A percentile compares a stretch with the other conserved stretches of the same genome.
Conservation (phyloP, 2,329 filamentous ascomycete species). For the Dothistroma pini region DNA sequence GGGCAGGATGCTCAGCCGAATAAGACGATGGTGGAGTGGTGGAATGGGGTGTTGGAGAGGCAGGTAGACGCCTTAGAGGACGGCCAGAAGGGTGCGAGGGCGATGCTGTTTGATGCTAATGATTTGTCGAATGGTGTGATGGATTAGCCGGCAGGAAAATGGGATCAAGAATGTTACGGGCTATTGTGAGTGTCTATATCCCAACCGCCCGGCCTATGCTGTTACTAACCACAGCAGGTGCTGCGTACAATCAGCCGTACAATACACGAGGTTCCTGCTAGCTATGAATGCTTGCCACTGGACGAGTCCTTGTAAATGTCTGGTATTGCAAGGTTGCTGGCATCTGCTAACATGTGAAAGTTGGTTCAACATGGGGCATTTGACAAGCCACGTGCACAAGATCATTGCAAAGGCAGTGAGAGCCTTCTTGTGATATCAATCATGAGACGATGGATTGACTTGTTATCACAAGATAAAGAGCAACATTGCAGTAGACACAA, state of each 20-base stretch:
- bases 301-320: neutral
- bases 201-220: neutral
- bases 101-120: constrained; percentile 47
- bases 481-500: neutral
- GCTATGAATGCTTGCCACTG: constrained; percentile 43
- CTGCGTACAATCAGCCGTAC: constrained; percentile 46
- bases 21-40: constrained; percentile 45
- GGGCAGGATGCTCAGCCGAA: constrained; percentile 40
- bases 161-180: constrained; percentile 47
- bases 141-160: constrained; percentile 40
- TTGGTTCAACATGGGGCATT: neutral
- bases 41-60: constrained; percentile 39
- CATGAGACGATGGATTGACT: neutral
- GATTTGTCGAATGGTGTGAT: constrained; percentile 41
- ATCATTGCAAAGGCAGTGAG: neutral
- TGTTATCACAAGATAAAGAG: neutral
- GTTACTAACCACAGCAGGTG: neutral
- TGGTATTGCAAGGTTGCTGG: neutral
- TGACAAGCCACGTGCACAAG: neutral
- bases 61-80: constrained; percentile 37
- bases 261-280: constrained; percentile 41
- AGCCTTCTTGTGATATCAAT: neutral
- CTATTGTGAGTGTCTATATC: constrained; percentile 35
- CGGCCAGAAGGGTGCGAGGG: constrained; percentile 34
- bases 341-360: neutral